These are phyloP conservation scores for Plasmopara halstedii DNA, from an alignment of 352 stramenopile genomes.

Conservation along the genomic window DNA sequence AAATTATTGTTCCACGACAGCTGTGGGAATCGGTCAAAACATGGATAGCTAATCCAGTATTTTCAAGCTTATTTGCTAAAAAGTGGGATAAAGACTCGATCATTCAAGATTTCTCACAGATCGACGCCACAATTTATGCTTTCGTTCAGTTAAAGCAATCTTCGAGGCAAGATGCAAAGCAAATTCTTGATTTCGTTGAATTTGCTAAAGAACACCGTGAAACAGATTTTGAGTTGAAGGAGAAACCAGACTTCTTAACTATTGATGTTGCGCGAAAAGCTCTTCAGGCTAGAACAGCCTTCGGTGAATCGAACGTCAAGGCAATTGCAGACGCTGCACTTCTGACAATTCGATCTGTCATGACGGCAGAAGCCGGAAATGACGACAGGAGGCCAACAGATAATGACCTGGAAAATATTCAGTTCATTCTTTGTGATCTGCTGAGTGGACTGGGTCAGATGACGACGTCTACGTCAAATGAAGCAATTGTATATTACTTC, in stretches of 20 bases:
- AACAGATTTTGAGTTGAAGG: slow-evolving; percentile 3
- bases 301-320: slow-evolving; percentile 14
- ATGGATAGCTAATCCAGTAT: slow-evolving; percentile 19
- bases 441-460: slow-evolving; percentile 6
- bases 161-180: slow-evolving; percentile 11
- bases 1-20: slow-evolving; percentile 21
- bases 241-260: slow-evolving; percentile 11
- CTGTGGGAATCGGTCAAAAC: slow-evolving; percentile 38
- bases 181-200: slow-evolving; percentile 27
- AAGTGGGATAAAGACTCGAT: slow-evolving; percentile 30
- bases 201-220: slow-evolving; percentile 13
- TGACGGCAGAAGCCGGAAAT: background rate
- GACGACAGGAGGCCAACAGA: slow-evolving; percentile 2
- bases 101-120: slow-evolving; percentile 9
- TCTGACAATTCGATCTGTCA: slow-evolving; percentile 18
- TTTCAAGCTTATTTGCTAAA: slow-evolving; percentile 14
- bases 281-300: slow-evolving; percentile 13
- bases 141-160: slow-evolving; percentile 27
- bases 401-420: slow-evolving; percentile 14
- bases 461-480: background rate
- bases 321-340: slow-evolving; percentile 20
- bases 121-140: slow-evolving; percentile 25
- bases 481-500: slow-evolving; percentile 10
- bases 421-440: slow-evolving; percentile 16
- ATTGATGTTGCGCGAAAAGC: slow-evolving; percentile 23